Conservation (phyloP, 192 early-diverging fungal genomes). For the Coemansia sp. region DNA sequence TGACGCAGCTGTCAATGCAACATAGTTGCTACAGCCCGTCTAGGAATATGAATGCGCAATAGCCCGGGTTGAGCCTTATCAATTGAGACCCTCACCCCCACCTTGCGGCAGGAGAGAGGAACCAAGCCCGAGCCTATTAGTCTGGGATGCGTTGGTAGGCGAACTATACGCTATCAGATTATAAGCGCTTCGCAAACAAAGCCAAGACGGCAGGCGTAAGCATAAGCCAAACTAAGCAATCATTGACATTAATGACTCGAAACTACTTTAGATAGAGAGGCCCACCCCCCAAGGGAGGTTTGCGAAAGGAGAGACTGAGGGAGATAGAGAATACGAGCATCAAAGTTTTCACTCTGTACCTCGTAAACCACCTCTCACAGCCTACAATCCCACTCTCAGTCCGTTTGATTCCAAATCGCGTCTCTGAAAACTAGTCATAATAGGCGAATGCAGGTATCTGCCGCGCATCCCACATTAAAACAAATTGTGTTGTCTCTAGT, state of each 20-base stretch:
- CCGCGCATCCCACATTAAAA: constrained; percentile 9
- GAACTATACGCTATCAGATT: constrained; percentile 39
- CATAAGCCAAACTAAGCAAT: neutral
- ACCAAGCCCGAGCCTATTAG: constrained; percentile 35
- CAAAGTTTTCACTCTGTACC: neutral
- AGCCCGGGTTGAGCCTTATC: constrained; percentile 21
- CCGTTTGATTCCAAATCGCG: neutral
- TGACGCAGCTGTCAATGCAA: constrained; percentile 50
- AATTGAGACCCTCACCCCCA: neutral
- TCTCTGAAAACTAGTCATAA: neutral
- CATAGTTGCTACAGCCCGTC: constrained; percentile 48
- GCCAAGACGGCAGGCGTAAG: constrained; percentile 25
- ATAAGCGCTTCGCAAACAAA: constrained; percentile 24
- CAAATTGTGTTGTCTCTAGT: neutral
- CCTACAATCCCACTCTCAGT: neutral
- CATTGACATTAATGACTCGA: neutral
- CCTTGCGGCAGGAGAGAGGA: neutral
- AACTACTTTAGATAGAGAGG: neutral
- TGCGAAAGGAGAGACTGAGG: neutral
- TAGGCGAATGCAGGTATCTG: constrained; percentile 9
- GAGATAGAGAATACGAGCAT: neutral
- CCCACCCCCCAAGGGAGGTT: neutral
- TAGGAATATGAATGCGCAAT: constrained; percentile 57
- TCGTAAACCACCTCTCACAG: neutral
- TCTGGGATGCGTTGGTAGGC: constrained; percentile 54